Evolutionary conservation across 768 basidiomycete species (phyloP).

Genomic region (Serendipita sp.): DNA sequence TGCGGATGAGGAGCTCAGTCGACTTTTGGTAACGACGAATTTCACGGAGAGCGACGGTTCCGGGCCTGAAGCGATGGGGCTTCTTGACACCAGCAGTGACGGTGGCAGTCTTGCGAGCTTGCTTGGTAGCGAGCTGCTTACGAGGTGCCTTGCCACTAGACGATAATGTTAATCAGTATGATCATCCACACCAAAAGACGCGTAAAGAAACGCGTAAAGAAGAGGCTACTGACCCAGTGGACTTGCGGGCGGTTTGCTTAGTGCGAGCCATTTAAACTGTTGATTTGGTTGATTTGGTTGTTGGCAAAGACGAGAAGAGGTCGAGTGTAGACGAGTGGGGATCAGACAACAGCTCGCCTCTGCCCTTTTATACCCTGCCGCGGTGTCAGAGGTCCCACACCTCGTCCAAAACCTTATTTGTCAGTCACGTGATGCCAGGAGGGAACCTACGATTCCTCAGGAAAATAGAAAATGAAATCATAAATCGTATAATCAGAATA

Average conservation of each 20-base stretch:
- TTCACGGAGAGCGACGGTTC: constrained; percentile 64
- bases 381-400: neutral
- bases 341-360: neutral
- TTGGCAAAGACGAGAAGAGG: neutral
- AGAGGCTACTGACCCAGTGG: neutral
- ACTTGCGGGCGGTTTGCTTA: constrained; percentile 6
- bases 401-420: neutral
- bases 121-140: constrained; percentile 45
- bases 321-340: neutral
- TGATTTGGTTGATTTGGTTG: neutral
- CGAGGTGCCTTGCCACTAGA: constrained; percentile 37
- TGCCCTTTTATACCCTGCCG: neutral
- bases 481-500: neutral
- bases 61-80: constrained; percentile 67
- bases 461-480: neutral
- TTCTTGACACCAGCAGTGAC: constrained; percentile 60
- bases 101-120: constrained; percentile 38
- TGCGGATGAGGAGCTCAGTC: constrained; percentile 36
- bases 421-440: neutral
- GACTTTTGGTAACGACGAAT: constrained; percentile 33
- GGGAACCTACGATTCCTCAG: neutral
- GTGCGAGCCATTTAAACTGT: neutral
- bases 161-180: neutral
- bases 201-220: neutral
- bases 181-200: neutral